Evolutionary conservation across 2,329 filamentous ascomycete species (phyloP).

Genomic region (Ceratocystis diversiconidia): DNA sequence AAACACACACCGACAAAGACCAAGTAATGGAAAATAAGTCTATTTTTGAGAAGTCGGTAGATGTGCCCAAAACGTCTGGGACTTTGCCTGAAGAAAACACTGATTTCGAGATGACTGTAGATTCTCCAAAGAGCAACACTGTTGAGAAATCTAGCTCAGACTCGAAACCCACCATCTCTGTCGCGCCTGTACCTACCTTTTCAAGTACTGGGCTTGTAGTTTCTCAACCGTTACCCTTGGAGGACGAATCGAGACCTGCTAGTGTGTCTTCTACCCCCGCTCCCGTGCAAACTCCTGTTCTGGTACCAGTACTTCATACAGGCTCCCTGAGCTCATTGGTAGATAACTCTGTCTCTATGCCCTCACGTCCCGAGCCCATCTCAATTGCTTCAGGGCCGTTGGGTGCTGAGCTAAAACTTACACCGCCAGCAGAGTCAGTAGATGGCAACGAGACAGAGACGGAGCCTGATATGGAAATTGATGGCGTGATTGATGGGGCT

Average conservation of each 20-base stretch:
- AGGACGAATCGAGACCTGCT: neutral
- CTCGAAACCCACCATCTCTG: neutral
- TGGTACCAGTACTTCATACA: neutral
- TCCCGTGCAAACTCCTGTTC: neutral
- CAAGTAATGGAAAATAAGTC: neutral
- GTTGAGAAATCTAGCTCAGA: neutral
- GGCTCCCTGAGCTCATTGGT: neutral
- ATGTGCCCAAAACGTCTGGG: neutral
- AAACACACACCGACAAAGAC: neutral
- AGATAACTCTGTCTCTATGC: neutral
- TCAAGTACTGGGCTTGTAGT: too few relatives aligned
- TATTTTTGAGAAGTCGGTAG: neutral
- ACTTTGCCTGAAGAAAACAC: neutral
- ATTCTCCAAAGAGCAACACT: neutral
- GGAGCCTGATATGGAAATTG: conserved; percentile 30
- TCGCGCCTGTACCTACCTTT: neutral
- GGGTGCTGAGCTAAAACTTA: conserved; percentile 18
- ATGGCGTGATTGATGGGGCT: conserved; percentile 41
- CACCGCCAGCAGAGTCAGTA: conserved; percentile 19
- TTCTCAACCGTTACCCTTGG: neutral
- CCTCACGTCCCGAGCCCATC: neutral
- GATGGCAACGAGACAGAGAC: conserved; percentile 19
- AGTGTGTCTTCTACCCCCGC: neutral
- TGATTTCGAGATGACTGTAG: conserved; percentile 11
- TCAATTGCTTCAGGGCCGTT: neutral